Evolutionary conservation across 441 rosid species (phyloP).

Genomic region (Aleurites moluccanus): DNA sequence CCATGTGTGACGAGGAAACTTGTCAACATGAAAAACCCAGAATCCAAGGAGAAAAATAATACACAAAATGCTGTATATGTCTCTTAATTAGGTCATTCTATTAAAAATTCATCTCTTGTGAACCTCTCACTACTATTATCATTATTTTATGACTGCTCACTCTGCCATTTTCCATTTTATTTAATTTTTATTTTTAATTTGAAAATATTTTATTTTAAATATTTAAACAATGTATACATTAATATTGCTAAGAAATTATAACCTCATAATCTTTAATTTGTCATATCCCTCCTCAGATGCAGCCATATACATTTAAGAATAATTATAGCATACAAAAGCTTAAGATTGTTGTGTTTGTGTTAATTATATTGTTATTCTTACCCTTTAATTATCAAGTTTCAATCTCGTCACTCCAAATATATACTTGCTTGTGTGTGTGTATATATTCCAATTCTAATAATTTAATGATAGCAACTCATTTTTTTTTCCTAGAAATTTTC

Average conservation of each 20-base stretch:
- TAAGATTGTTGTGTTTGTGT: too few relatives aligned
- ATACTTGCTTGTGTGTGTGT: too few relatives aligned
- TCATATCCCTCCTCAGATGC: too few relatives aligned
- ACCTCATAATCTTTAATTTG: too few relatives aligned
- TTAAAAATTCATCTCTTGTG: conserved; percentile 19
- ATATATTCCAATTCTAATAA: too few relatives aligned
- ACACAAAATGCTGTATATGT: conserved; percentile 23
- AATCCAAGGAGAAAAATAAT: conserved; percentile 39
- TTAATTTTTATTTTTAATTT: background rate
- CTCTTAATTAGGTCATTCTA: conserved; percentile 16
- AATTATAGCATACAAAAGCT: too few relatives aligned
- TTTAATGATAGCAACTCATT: too few relatives aligned
- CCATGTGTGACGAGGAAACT: conserved; percentile 41
- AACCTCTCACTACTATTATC: conserved; percentile 12
- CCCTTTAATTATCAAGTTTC: too few relatives aligned
- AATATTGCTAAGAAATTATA: conserved; percentile 5
- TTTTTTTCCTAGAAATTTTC: too few relatives aligned
- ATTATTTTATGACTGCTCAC: background rate
- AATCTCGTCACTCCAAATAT: too few relatives aligned
- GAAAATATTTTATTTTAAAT: background rate
- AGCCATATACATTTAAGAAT: too few relatives aligned
- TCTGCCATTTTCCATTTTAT: conserved; percentile 23
- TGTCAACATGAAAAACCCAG: conserved; percentile 39
- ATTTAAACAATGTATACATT: background rate
- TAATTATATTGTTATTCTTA: too few relatives aligned